These are phyloP conservation scores for Babesia gibsoni DNA, from an alignment of 169 alveolate species.

Conservation along the genomic window DNA sequence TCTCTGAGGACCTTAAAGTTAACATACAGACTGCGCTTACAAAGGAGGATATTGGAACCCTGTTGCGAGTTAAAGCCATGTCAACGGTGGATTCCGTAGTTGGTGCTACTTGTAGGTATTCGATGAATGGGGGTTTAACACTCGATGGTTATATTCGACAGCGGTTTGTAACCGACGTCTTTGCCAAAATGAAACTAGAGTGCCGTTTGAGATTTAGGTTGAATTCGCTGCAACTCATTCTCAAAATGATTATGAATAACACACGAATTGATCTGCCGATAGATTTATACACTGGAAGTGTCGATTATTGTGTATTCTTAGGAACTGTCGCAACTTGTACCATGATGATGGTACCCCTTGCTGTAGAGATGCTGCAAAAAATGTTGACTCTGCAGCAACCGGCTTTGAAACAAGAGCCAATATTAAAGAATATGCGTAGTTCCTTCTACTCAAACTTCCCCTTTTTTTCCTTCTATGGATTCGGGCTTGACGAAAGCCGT, in stretches of 20 bases:
- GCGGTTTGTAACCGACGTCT: slow-evolving; percentile 7
- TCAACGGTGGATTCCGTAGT: slow-evolving; percentile 32
- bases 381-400: background rate
- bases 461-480: background rate
- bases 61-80: slow-evolving; percentile 39
- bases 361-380: slow-evolving; percentile 8
- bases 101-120: slow-evolving; percentile 35
- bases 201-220: slow-evolving; percentile 43
- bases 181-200: slow-evolving; percentile 50
- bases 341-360: slow-evolving; percentile 12
- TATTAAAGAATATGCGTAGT: background rate
- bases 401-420: background rate
- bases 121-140: slow-evolving; percentile 41
- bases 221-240: slow-evolving; percentile 19
- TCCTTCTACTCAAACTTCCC: slow-evolving; percentile 33
- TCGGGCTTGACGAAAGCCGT: background rate
- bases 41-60: slow-evolving; percentile 59
- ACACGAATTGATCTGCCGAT: slow-evolving; percentile 48
- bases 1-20: slow-evolving; percentile 53
- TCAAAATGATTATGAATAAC: slow-evolving; percentile 47
- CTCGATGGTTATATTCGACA: slow-evolving; percentile 55
- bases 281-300: slow-evolving; percentile 27
- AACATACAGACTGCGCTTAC: slow-evolving; percentile 67
- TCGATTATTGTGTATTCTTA: slow-evolving; percentile 17
- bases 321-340: slow-evolving; percentile 15